These are phyloP conservation scores for Limonomyces culmigenus DNA, from an alignment of 1,284 basidiomycete species.

Conservation along the genomic window DNA sequence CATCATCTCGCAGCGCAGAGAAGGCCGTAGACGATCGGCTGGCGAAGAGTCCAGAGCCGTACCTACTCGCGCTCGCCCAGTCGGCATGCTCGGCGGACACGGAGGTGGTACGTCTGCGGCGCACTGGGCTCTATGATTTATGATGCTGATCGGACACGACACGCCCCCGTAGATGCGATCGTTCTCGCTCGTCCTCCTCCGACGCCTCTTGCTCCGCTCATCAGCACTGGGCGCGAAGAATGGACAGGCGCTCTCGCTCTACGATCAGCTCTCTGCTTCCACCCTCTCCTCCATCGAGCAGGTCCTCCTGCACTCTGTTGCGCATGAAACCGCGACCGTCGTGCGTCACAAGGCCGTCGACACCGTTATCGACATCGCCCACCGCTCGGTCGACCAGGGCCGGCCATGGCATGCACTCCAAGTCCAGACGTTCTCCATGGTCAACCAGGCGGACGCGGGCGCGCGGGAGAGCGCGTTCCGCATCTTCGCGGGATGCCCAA, in stretches of 20 bases:
- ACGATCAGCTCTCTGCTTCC: slow-evolving; percentile 53
- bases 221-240: slow-evolving; percentile 11
- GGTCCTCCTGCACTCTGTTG: slow-evolving; percentile 48
- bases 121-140: no score
- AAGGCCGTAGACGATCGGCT: slow-evolving; percentile 63
- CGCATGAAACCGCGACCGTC: slow-evolving; percentile 33
- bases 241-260: slow-evolving; percentile 20
- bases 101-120: slow-evolving; percentile 37
- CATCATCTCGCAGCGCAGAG: slow-evolving; percentile 46
- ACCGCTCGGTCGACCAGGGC: slow-evolving; percentile 52
- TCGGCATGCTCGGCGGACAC: slow-evolving; percentile 57
- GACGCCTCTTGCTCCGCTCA: slow-evolving; percentile 53
- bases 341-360: slow-evolving; percentile 59
- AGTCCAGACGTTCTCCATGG: slow-evolving; percentile 49
- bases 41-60: slow-evolving; percentile 57
- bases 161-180: slow-evolving; percentile 68
- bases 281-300: slow-evolving; percentile 51
- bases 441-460: slow-evolving; percentile 18
- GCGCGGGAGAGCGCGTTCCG: slow-evolving; percentile 40
- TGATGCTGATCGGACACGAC: not conserved
- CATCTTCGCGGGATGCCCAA: slow-evolving; percentile 52
- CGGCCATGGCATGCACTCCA: slow-evolving; percentile 67
- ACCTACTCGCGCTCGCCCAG: slow-evolving; percentile 57
- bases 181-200: slow-evolving; percentile 61
- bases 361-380: slow-evolving; percentile 55